These are phyloP conservation scores for Prunus armeniaca DNA, from an alignment of 306 rosid genomes.

Conservation along the genomic window DNA sequence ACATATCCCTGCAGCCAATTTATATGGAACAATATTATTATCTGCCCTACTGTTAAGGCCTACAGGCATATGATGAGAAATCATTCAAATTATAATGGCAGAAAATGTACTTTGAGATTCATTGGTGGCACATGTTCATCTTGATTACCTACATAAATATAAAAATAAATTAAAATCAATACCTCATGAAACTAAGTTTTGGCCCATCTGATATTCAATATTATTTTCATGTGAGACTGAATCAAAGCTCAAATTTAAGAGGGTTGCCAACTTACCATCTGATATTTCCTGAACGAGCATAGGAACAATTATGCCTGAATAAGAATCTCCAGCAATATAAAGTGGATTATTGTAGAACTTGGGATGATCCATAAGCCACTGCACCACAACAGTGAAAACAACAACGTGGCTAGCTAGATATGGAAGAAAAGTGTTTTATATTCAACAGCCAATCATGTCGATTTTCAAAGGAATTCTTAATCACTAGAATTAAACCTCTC, in stretches of 20 bases:
- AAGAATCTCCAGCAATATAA: slow-evolving; percentile 35
- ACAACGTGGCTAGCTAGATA: neutral
- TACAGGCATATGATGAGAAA: neutral
- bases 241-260: neutral
- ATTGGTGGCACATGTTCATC: neutral
- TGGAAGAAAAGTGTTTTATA: neutral
- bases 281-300: slow-evolving; percentile 19
- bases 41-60: too few species aligned
- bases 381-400: neutral
- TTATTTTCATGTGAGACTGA: neutral
- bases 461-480: neutral
- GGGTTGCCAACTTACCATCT: slow-evolving; percentile 12
- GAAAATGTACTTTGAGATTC: neutral
- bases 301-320: slow-evolving; percentile 29
- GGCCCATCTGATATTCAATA: neutral
- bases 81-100: neutral
- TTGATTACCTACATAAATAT: slow-evolving; percentile 8
- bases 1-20: slow-evolving; percentile 16
- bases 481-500: neutral
- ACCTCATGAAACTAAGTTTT: neutral
- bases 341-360: slow-evolving; percentile 21
- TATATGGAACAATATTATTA: neutral
- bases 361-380: slow-evolving; percentile 19
- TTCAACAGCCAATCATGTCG: neutral
- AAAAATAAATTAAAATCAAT: neutral